Conservation (phyloP, 2,329 filamentous ascomycete genomes). For the Pseudocercospora fijiensis region DNA sequence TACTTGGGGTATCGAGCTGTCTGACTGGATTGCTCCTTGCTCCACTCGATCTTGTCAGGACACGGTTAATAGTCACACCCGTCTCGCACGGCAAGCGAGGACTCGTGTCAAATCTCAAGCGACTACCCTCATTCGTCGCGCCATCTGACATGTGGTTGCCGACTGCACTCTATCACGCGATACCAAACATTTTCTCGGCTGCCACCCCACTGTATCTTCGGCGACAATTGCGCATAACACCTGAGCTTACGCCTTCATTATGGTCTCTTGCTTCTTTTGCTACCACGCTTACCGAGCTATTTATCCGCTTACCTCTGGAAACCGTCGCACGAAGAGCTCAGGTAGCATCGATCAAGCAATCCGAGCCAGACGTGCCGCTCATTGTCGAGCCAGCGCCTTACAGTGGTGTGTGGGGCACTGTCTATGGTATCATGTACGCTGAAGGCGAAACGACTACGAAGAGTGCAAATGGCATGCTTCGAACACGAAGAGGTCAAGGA, state of each 20-base stretch:
- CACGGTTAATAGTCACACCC: constrained; percentile 74
- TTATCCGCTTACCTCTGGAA: constrained; percentile 85
- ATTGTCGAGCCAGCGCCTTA: constrained; percentile 80
- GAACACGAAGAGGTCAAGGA: constrained; percentile 63
- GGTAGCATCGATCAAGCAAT: constrained; percentile 47
- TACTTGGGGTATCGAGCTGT: constrained; percentile 65
- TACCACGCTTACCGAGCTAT: constrained; percentile 74
- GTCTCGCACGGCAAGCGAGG: constrained; percentile 72
- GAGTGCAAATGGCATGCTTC: constrained; percentile 39
- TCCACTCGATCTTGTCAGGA: constrained; percentile 86
- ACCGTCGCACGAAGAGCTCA: constrained; percentile 89
- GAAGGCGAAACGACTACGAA: constrained; percentile 62
- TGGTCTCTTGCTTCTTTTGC: constrained; percentile 83
- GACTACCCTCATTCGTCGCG: constrained; percentile 69
- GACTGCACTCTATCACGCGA: constrained; percentile 82
- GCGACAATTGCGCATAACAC: constrained; percentile 80
- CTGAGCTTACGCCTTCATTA: constrained; percentile 72
- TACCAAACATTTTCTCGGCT: constrained; percentile 79
- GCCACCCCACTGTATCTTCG: constrained; percentile 83
- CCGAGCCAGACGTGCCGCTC: constrained; percentile 56
- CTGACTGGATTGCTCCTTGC: constrained; percentile 77
- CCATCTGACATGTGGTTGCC: constrained; percentile 67
- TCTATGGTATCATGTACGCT: constrained; percentile 80
- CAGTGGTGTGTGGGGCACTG: constrained; percentile 82
- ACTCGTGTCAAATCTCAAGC: constrained; percentile 73